Conservation (phyloP, 805 yeast species). For the Isabelozyma gotoi region DNA sequence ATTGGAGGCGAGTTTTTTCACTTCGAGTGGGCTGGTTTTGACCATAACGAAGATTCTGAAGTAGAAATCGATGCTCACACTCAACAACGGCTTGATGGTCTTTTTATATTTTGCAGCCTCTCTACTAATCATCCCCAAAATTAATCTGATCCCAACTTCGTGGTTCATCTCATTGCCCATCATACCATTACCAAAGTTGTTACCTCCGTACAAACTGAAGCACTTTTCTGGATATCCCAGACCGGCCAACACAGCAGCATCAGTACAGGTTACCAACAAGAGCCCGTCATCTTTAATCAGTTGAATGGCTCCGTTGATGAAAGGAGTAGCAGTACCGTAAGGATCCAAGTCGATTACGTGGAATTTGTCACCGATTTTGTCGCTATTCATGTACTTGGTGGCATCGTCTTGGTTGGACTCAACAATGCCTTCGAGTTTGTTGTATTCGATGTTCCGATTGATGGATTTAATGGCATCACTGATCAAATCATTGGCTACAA, state of each 20-base stretch:
- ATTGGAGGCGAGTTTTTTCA: conserved; percentile 73
- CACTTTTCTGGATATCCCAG: conserved; percentile 96
- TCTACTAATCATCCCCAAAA: conserved; percentile 68
- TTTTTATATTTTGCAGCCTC: conserved; percentile 91
- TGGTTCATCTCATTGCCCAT: conserved; percentile 72
- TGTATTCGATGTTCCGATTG: conserved; percentile 65
- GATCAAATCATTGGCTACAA: conserved; percentile 88
- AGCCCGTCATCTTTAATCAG: conserved; percentile 82
- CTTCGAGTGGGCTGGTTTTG: conserved; percentile 73
- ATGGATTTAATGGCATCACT: conserved; percentile 85
- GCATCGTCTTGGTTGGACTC: conserved; percentile 84
- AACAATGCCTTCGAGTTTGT: conserved; percentile 58
- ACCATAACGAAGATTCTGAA: conserved; percentile 84
- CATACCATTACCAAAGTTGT: conserved; percentile 63
- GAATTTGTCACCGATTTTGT: conserved; percentile 49
- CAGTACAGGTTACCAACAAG: conserved; percentile 91
- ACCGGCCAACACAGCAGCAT: conserved; percentile 93
- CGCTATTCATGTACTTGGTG: conserved; percentile 66
- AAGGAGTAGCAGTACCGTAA: conserved; percentile 96
- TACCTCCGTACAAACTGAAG: conserved; percentile 92
- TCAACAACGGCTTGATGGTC: conserved; percentile 80
- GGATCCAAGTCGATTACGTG: conserved; percentile 96
- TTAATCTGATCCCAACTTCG: conserved; percentile 88
- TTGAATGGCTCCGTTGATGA: conserved; percentile 88
- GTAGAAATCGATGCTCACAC: conserved; percentile 88